These are phyloP conservation scores for Meripilus lineatus DNA, from an alignment of 1,284 basidiomycete species.

Conservation along the genomic window DNA sequence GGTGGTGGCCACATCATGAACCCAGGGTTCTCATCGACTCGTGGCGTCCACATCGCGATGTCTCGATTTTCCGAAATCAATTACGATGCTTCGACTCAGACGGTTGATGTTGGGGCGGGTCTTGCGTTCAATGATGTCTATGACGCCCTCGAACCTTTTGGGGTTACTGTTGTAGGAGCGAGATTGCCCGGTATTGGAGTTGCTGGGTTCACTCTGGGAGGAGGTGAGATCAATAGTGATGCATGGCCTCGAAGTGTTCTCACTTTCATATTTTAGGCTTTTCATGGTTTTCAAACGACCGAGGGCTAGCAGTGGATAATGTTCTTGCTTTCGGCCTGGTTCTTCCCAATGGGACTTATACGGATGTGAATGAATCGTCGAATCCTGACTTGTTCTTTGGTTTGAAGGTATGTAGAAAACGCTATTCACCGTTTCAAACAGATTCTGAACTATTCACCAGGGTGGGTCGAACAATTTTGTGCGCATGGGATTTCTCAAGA, in stretches of 20 bases:
- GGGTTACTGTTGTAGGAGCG: constrained; percentile 43
- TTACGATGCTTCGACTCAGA: constrained; percentile 26
- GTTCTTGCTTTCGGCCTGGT: constrained; percentile 35
- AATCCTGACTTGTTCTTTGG: constrained; percentile 34
- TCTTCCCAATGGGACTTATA: constrained; percentile 34
- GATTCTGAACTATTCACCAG: too few species aligned
- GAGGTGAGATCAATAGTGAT: constrained; percentile 26
- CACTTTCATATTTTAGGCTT: constrained; percentile 31
- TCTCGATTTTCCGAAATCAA: constrained; percentile 36
- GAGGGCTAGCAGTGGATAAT: constrained; percentile 41
- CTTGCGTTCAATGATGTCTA: constrained; percentile 48
- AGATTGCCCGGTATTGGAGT: constrained; percentile 36
- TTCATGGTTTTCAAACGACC: constrained; percentile 37
- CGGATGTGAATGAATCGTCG: constrained; percentile 19
- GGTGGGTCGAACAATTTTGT: too few species aligned
- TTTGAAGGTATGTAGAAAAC: constrained; percentile 30
- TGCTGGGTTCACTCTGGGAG: constrained; percentile 43
- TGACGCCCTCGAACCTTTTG: constrained; percentile 28
- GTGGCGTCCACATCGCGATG: constrained; percentile 49
- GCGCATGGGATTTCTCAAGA: background rate
- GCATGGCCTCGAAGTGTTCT: background rate
- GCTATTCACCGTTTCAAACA: too few species aligned
- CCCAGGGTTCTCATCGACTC: constrained; percentile 45
- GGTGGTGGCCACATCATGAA: constrained; percentile 45
- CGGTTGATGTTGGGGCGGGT: constrained; percentile 43